Base-by-base conservation (phyloP, 129 eudicot species). In the Rutidosis leptorrhynchoides region DNA sequence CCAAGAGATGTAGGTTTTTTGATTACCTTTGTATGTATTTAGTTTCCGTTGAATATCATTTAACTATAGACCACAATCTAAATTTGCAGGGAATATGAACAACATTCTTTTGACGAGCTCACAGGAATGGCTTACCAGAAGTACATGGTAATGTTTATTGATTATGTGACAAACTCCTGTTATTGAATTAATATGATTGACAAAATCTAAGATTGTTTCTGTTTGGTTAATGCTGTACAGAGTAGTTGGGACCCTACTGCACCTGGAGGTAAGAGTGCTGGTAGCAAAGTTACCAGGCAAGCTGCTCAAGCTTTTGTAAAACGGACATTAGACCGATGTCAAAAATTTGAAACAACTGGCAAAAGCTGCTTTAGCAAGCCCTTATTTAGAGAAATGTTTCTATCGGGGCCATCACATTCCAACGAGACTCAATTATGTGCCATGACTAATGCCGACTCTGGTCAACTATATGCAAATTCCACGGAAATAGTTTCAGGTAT, bases 281-380 rank as follows among this genome's bases (percentile, higher is more conserved):
- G 84, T 69, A 74, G 88, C 75, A 86, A 90, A 76, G 75, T 90
- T 75, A 87, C 87, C 35, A 86, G 84, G 75, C 95, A 90, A 78
- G 87, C 86, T 69, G 91, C 91, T 64, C 74, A 86, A 71, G 84
- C 83, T 64, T 84, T 80, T 74, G 89, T 84, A 57, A 84, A 73
- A 74, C 81, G 80, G 73, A 80, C 89, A 64, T 64, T 90, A 32
- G 89, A 82, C 23, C 78, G 83, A 27, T 86, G 76, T 76, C 91
- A 72, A n/a, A 80, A 79, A 65, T 90, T 82, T 58, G 82, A 87
- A 73, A 64, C 22, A 65, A 79, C 91, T 0, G 87, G 91, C 72
- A 86, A 73, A 52, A 84, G 91, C 77, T 84, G 97, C 82, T 90
- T 90, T 71, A 37, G 46, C 16, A 91, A 80, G 60, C 82, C 95